These are phyloP conservation scores for Phaeophleospora eucalypticola DNA, from an alignment of 2,329 filamentous ascomycete genomes.

Conservation along the genomic window DNA sequence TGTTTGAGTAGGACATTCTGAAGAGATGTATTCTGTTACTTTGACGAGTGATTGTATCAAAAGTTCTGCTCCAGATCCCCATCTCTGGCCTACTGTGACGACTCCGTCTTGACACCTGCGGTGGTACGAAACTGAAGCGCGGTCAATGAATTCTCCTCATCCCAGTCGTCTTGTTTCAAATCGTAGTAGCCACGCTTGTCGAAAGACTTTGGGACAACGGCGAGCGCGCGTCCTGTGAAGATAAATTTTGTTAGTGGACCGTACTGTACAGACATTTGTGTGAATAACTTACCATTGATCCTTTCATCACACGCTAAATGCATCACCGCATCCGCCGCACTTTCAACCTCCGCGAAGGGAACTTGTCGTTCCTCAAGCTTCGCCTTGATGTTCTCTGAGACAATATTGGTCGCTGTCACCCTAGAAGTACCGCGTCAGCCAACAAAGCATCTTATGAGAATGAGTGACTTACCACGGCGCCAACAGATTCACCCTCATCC, in stretches of 20 bases:
- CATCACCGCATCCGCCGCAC: conserved; percentile 21
- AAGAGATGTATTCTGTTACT: too few species aligned
- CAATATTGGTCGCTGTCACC: conserved; percentile 25
- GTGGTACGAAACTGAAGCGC: too few species aligned
- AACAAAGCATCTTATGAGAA: background rate
- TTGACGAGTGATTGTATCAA: too few species aligned
- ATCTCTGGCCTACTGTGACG: too few species aligned
- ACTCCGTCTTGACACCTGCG: too few species aligned
- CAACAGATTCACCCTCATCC: conserved; percentile 45
- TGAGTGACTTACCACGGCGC: conserved; percentile 22
- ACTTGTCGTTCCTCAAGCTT: too few species aligned
- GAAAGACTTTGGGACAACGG: conserved; percentile 17
- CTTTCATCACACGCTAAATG: conserved; percentile 21
- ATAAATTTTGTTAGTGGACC: conserved; percentile 7
- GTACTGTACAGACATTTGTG: background rate
- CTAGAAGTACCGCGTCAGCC: conserved; percentile 11
- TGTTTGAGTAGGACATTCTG: too few species aligned
- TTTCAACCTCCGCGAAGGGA: conserved; percentile 19
- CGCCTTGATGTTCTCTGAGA: conserved; percentile 19
- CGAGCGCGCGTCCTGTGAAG: conserved; percentile 22
- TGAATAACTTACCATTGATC: conserved; percentile 21
- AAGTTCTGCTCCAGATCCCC: too few species aligned
- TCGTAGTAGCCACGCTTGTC: conserved; percentile 20
- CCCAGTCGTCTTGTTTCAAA: conserved; percentile 19
- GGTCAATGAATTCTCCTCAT: too few species aligned